Percentiles rank a stretch among this genome's conserved stretches.
Conservation (phyloP, 345 rosid species). For the Populus ilicifolia region DNA sequence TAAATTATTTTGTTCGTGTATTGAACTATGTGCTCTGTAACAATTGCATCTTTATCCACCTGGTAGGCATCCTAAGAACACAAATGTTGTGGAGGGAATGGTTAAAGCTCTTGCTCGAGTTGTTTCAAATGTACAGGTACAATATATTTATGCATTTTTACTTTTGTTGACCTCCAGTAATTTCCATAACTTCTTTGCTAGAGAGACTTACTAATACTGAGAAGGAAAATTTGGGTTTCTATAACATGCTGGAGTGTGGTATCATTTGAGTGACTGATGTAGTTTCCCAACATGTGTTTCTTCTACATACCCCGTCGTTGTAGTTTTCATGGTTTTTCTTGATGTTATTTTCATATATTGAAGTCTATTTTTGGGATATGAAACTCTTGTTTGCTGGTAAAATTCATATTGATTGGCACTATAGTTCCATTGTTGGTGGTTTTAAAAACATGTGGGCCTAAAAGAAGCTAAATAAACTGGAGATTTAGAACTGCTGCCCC, state of each 20-base stretch:
- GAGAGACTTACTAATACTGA: background rate
- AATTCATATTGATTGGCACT: background rate
- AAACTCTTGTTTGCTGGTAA: background rate
- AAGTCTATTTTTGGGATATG: background rate
- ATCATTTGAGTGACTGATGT: background rate
- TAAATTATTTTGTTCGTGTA: too few species aligned
- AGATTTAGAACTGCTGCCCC: background rate
- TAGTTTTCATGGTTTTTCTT: background rate
- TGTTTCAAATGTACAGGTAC: slow-evolving; percentile 91
- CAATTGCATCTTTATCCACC: slow-evolving; percentile 14
- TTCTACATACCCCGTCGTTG: background rate
- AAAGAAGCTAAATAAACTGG: background rate
- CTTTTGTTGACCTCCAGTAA: background rate
- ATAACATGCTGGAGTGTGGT: background rate
- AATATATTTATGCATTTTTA: slow-evolving; percentile 15
- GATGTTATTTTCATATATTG: background rate
- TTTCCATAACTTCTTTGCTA: slow-evolving; percentile 3
- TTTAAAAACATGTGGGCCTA: background rate
- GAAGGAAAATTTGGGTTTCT: background rate
- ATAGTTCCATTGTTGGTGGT: background rate
- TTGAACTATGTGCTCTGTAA: background rate
- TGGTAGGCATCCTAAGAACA: slow-evolving; percentile 86
- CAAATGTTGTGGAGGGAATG: slow-evolving; percentile 96
- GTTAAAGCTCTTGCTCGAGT: slow-evolving; percentile 96
- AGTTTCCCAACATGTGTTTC: background rate